Evolutionary conservation across 2,329 filamentous ascomycete species (phyloP), one percentile per base, ranked within the genome.

Genomic region (Zymoseptoria passerinii): DNA sequence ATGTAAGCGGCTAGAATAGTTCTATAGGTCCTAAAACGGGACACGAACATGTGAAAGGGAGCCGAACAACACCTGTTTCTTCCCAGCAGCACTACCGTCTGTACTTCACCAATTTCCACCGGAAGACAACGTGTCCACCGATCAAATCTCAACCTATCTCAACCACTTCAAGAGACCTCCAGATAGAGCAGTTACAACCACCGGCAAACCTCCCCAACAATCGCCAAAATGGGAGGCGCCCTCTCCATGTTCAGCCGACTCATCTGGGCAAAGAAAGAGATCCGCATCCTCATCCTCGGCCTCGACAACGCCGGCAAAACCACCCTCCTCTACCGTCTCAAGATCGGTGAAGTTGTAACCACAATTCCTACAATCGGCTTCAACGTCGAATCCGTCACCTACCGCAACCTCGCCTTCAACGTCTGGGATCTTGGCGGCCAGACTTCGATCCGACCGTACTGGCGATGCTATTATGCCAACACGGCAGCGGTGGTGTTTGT

Each of bases 341-440:
- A 96, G 90, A 95, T 99, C 72, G 94, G 94, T 72, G 94, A 99
- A 75, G 94, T 99, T 50, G 94, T 99, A 66, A 97, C 94, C 62
- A 99, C 94, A 69, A 97, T 97, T 81, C 94, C 94, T 19, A 99
- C 94, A 56, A 97, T 99, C 74, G 94, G 94, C 61, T 99, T 99
- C 81, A 99, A 99, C 75, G 94, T 99, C 69, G 94, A 99, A 77
- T 96, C 91, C 20, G 94, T 99, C 64, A 94, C 91, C 68, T 99
- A 99, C 81, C 92, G 92, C 75, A 97, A 96, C 74, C 83, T 99
- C 62, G 96, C 96, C 75, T 95, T 99, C 75, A 97, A 97, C 72
- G 94, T 99, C 70, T 99, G 94, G 94, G 92, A 97, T 78, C 82
- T 97, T 52, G 92, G 94, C 71, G 94, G 94, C 48, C 94, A 99